Evolutionary conservation across 768 basidiomycete genomes (phyloP), one percentile per base, ranked within the genome.

Genomic region (Royoungia palumana): DNA sequence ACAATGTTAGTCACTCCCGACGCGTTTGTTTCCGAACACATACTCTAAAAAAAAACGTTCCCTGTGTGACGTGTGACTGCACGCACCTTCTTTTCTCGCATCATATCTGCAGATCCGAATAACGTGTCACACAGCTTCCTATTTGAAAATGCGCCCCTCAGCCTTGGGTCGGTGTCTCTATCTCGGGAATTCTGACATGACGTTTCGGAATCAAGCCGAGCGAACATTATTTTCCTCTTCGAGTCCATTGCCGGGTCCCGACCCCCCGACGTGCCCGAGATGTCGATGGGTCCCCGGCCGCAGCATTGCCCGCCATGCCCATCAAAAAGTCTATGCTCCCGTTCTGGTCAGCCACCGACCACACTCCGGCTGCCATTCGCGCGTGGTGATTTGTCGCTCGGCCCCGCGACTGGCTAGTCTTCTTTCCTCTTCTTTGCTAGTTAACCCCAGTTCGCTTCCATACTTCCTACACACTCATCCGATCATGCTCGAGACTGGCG

Each of bases 21-120:
- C 32, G 32, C 32, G 32, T 32, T 16, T 32, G 32, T 32, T 32
- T 6, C 32, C 30, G 30, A 30, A 13, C 30, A 12, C 28, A 30
- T 59, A 35, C 44, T 25, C 38, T 27, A 44, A 16, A 35, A 40
- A 47, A 50, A 30, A 34, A 45, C 21, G 38, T 44, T 47, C 41
- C 17, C 38, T 48, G 2, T 41, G 65, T 65, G 61, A 61, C 64
- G 10, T 35, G 53, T 56, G 49, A 62, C 50, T 5, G 2, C 21
- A 50, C 37, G 51, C 48, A 24, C 49, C 36, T 50, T 37, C 47
- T 46, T 44, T 53, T 59, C 51, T 55, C 32, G 51, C 46, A 44
- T 2, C 13, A 20, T 25, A 66, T 67, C 61, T 65, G 65, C 59
- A 66, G 65, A 66, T 66, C 65, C 57, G 63, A 54, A 56, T 60